Evolutionary conservation across 495 filamentous ascomycete genomes (phyloP), one percentile per base, ranked within the genome.

Genomic region (Lichina pygmaea): DNA sequence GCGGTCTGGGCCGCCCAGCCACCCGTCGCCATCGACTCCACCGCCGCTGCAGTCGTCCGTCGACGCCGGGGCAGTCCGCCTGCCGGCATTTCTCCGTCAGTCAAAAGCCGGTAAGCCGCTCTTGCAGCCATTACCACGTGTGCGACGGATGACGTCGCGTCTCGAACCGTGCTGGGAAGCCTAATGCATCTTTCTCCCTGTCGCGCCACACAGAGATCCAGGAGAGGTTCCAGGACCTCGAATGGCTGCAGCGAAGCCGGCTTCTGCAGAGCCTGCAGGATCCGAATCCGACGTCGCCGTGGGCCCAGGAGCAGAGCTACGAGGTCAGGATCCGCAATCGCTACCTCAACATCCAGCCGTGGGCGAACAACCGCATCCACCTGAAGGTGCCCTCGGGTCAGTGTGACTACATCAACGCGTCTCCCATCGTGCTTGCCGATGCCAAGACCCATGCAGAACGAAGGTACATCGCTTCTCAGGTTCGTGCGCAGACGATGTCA

Each of bases 321-420:
- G 49, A 64, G 49, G 57, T 77, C 56, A 62, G 58, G 43, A 57
- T 51, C 51, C 68, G 81, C 44, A 84, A 93, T 59, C 71, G 86
- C 34, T 93, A 93, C 59, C 54, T 66, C 44, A 91, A 94, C 55
- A 77, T 94, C 40, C 75, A 83, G 48, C 81, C 85, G 0, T 94
- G 75, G 74, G 72, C 73, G 46, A 74, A 81, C 55, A 85, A 86
- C 51, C 82, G 89, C 1, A 65, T 99, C 44, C 77, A 75, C 54
- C 72, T 99, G 17, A 69, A 70, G 34, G 89, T 95, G 2, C 78
- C 81, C 9, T 71, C 77, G 32, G 82, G 77, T 11, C 62, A 75
- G 46, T 73, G 75, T 51, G 81, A 94, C 58, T 99, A 95, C 60
- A 91, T 95, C 64, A 99, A 99, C 57, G 89, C 89, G 15, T 92